Percentiles rank a stretch among this genome's conserved stretches.
These are phyloP conservation scores for Mycena haematopus DNA, from an alignment of 768 basidiomycete species.

Conservation along the genomic window DNA sequence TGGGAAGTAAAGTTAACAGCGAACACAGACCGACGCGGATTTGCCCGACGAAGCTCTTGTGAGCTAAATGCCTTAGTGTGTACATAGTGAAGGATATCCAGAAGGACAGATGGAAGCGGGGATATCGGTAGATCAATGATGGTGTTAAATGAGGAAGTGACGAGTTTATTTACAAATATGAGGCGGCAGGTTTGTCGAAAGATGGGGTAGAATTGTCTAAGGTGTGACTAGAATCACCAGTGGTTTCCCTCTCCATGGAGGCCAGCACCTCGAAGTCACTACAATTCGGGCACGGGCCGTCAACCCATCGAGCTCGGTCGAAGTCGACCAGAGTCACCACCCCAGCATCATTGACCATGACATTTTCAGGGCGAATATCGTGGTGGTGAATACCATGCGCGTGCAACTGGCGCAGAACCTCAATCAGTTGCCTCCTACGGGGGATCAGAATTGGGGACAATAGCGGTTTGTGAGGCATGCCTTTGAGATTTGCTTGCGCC, in stretches of 20 bases:
- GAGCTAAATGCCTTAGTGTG: too few species aligned
- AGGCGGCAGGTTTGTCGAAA: too few species aligned
- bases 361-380: constrained; percentile 9
- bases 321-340: constrained; percentile 9
- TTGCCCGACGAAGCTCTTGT: too few species aligned
- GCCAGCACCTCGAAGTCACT: constrained; percentile 2
- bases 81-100: too few species aligned
- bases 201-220: neutral
- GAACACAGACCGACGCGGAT: too few species aligned
- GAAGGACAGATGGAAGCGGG: too few species aligned
- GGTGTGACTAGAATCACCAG: neutral
- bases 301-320: constrained; percentile 1
- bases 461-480: neutral
- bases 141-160: neutral
- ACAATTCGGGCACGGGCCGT: constrained; percentile 6
- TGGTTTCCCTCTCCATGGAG: constrained; percentile 3
- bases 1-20: too few species aligned
- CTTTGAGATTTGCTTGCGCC: constrained; percentile 2
- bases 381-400: constrained; percentile 1
- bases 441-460: neutral
- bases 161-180: constrained; percentile 1
- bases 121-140: too few species aligned
- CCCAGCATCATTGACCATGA: constrained; percentile 6
- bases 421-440: neutral
- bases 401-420: constrained; percentile 6